phyloP scores from a whole-genome alignment of 352 stramenopile species.

The Plasmopara viticola region DNA sequence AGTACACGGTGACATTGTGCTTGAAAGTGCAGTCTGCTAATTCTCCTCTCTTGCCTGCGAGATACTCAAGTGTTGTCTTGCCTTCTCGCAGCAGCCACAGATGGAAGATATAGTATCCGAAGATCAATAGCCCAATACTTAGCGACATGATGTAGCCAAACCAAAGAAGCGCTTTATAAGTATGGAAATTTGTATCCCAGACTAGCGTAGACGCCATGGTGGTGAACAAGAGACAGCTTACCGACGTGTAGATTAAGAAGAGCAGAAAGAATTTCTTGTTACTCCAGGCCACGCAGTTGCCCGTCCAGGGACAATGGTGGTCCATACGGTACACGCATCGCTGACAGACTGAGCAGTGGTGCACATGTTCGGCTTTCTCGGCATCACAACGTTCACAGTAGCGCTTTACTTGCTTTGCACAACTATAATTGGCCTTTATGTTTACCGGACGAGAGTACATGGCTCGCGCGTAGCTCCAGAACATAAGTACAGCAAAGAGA shows the following conservation, averaged over 20 bases:
- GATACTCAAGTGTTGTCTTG: constrained; percentile 74
- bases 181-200: constrained; percentile 10
- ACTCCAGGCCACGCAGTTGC: constrained; percentile 77
- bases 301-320: constrained; percentile 81
- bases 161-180: constrained; percentile 25
- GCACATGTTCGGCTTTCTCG: constrained; percentile 46
- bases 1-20: constrained; percentile 60
- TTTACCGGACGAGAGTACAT: constrained; percentile 25
- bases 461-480: constrained; percentile 69
- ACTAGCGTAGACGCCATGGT: constrained; percentile 30
- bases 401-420: constrained; percentile 20
- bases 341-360: constrained; percentile 76
- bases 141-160: constrained; percentile 47
- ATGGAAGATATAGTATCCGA: constrained; percentile 71
- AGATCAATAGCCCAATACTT: constrained; percentile 44
- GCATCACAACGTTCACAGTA: constrained; percentile 79
- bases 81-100: constrained; percentile 58
- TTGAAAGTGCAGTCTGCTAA: constrained; percentile 35
- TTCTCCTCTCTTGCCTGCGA: constrained; percentile 46
- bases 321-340: constrained; percentile 81
- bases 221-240: constrained; percentile 58
- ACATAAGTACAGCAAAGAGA: constrained; percentile 43
- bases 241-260: constrained; percentile 68
- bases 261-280: constrained; percentile 85
- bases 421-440: constrained; percentile 6